Evolutionary conservation across 2,329 filamentous ascomycete species (phyloP), one percentile per base, ranked within the genome.

Genomic region (Microthyrium microscopicum): DNA sequence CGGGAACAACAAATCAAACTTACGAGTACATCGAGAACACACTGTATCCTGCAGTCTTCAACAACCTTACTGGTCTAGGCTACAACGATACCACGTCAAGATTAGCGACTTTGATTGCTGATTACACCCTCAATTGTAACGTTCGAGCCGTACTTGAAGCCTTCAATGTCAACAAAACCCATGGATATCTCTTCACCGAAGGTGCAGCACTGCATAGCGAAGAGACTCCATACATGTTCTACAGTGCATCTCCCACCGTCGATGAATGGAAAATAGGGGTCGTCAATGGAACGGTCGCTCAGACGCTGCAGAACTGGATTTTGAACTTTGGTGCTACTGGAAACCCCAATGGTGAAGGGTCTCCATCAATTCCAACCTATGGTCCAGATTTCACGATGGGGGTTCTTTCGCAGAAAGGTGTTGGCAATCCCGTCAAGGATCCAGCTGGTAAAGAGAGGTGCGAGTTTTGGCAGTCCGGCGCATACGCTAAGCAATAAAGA

Each of bases 201-300:
- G 60, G 60, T 1, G 66, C 66, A 0, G 65, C 56, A 5, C 51
- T 66, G 24, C 68, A 73, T 43, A 64, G 59, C 13, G 47, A 57
- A 32, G 68, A 73, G 40, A 41, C 67, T 3, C 38, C 55, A 0
- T 70, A 66, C 41, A 66, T 62, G 1, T 70, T 62, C 49, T 71
- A 59, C 50, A 58, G 61, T 24, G 54, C 49, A 1, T 21, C 13
- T n/a, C 9, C 34, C 3, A 20, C 20, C 12, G 39, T 42, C 25
- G 27, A 33, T 11, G 29, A 33, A 17, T 31, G n/a, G 21, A 42
- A 43, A 2, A 30, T 38, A 1, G 37, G 31, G 26, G 47, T 50
- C 8, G 33, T 31, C 18, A 57, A 55, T 38, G 41, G 40, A 2
- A 52, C 49, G 1, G 44, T 60, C 7, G 60, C 59, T 1, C 40